Base-by-base conservation (phyloP, 805 yeast species). In the Teunomyces pallodes region DNA sequence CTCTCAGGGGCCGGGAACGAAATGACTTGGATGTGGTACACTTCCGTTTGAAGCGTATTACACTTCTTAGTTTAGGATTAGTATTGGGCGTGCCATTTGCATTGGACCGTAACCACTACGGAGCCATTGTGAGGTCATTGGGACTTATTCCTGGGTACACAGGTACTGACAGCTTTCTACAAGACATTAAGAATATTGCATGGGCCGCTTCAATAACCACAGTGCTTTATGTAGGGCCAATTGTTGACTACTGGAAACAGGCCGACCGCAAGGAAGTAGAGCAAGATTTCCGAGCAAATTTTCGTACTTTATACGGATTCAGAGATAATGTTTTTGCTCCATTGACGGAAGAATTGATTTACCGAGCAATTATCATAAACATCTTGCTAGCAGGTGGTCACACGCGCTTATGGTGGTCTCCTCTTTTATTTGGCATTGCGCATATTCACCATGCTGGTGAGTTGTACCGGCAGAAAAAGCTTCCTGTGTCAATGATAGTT, bases 381-480 rank as follows among this genome's bases (percentile, higher is more conserved):
- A 65, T 48, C 57, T 62, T 54, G 46, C 36, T 48, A 14, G 20
- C 48, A 1, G 33, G 38, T 0, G 31, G 30, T 9, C 13, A 16
- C 29, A 29, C 17, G 9, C 24, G 8, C 29, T 39, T 42, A 7
- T 13, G 26, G 30, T 47, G 50, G 52, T 76, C 87, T 1, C 94
- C 96, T 1, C 56, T 81, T 6, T 72, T 82, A 47, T 89, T 89
- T 68, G 90, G 91, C 1, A 56, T 85, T 24, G 94, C 95, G 0
- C 96, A 89, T 64, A 43, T 86, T 17, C 92, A 89, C 59, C 96
- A 89, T 61, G 90, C 80, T 2, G 71, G 48, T 52, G 83, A 80
- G 46, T 54, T 77, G 39, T 71, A 71, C 50, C 52, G 51, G 35
- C 50, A 47, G 46, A 64, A 57, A 8, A 53, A 62, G 1, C 38